Evolutionary conservation across 2,329 filamentous ascomycete species (phyloP).

Genomic region (Botrytis deweyae): DNA sequence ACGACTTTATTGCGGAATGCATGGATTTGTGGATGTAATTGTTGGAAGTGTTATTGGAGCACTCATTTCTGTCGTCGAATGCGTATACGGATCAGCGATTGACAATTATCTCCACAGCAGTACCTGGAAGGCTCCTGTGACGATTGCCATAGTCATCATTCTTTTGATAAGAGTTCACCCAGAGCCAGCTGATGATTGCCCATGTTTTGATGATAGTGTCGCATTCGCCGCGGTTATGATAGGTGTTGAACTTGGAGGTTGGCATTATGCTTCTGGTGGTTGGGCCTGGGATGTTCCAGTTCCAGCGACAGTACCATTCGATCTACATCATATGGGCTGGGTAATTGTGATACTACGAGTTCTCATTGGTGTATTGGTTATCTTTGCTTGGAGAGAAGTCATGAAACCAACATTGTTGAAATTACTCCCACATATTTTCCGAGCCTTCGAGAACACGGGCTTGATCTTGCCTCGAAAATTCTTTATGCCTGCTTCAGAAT

Average conservation of each 20-base stretch:
- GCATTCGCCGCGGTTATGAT: constrained; percentile 89
- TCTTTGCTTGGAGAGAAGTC: constrained; percentile 86
- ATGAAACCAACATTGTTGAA: constrained; percentile 83
- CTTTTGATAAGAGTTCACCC: constrained; percentile 85
- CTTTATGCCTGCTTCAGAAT: constrained; percentile 87
- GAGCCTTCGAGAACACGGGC: constrained; percentile 76
- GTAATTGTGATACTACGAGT: constrained; percentile 64
- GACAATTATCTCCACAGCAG: constrained; percentile 70
- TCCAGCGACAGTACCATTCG: constrained; percentile 60
- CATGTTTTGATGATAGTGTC: constrained; percentile 94
- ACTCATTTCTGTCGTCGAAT: constrained; percentile 58
- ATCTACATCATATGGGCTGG: constrained; percentile 65
- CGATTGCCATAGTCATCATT: constrained; percentile 66
- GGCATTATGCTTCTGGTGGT: constrained; percentile 61
- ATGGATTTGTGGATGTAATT: constrained; percentile 90
- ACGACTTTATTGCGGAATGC: constrained; percentile 96
- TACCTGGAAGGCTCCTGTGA: constrained; percentile 61
- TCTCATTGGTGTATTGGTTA: constrained; percentile 73
- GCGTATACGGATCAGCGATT: constrained; percentile 59
- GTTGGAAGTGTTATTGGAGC: constrained; percentile 77
- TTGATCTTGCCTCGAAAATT: constrained; percentile 82
- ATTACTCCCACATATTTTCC: constrained; percentile 80
- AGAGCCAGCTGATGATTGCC: constrained; percentile 94
- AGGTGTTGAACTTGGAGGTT: constrained; percentile 77
- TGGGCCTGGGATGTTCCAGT: constrained; percentile 53